These are phyloP conservation scores for Suhomyces sp. DNA, from an alignment of 805 yeast genomes.

Conservation along the genomic window DNA sequence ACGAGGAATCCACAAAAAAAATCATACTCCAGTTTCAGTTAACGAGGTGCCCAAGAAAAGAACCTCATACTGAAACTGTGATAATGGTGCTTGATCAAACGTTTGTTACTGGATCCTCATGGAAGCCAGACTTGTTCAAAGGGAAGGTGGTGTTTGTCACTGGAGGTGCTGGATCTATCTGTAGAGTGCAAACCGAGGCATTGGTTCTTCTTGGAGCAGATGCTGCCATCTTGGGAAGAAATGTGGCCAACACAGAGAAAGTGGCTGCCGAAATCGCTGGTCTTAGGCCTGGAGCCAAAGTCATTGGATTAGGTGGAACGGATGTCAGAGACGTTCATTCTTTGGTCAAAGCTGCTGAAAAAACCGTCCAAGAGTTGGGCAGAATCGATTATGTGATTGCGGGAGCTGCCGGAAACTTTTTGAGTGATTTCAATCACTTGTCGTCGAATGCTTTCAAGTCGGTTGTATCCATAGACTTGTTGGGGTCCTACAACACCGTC, in stretches of 20 bases:
- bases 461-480: conserved; percentile 39
- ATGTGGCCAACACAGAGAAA: conserved; percentile 22
- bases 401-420: conserved; percentile 46
- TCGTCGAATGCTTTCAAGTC: conserved; percentile 42
- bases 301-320: conserved; percentile 21
- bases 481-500: conserved; percentile 43
- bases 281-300: conserved; percentile 25
- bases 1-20: too few species aligned
- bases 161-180: conserved; percentile 32
- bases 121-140: conserved; percentile 27
- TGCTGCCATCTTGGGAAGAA: conserved; percentile 30
- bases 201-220: conserved; percentile 28
- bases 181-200: conserved; percentile 30
- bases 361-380: conserved; percentile 32
- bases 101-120: conserved; percentile 18
- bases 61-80: too few species aligned
- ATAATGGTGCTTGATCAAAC: conserved; percentile 19
- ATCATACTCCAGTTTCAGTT: too few species aligned
- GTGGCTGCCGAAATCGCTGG: conserved; percentile 23
- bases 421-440: conserved; percentile 43
- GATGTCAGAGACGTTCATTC: conserved; percentile 26
- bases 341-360: conserved; percentile 23
- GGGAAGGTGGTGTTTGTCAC: conserved; percentile 33
- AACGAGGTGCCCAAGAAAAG: too few species aligned
- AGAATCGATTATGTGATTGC: conserved; percentile 45